Base-by-base conservation (phyloP, 495 filamentous ascomycete species). In the Thermochaetoides thermophila region DNA sequence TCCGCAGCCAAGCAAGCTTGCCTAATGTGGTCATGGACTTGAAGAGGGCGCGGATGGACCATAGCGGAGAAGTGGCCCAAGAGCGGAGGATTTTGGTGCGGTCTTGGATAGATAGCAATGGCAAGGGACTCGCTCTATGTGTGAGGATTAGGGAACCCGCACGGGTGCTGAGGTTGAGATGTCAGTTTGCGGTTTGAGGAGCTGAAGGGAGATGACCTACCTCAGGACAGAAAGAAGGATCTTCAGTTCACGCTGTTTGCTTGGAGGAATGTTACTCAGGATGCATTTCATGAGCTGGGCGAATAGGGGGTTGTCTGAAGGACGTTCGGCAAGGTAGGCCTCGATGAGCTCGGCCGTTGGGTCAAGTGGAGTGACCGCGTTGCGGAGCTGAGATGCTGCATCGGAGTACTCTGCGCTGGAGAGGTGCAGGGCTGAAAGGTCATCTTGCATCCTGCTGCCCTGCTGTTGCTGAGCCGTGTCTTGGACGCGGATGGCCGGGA, bases 131-230 rank as follows among this genome's bases (percentile, higher is more conserved):
- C 19, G 60, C 59, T 15, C 71, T 72, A 15, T 78, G 77, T 0
- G 80, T 84, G 13, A 76, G 51, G 11, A 81, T 50, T 11, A 82
- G 49, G 21, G 73, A 82, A 7, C 79, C 81, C 0, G 73, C 55
- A n/a, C 65, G 65, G 18, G 78, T 79, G 38, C 78, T 86, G 27
- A n/a, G n/a, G n/a, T n/a, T n/a, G n/a, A n/a, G n/a, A n/a, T n/a
- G n/a, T n/a, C n/a, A n/a, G n/a, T n/a, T n/a, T n/a, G n/a, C n/a
- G n/a, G n/a, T n/a, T n/a, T n/a, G n/a, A n/a, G n/a, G n/a, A n/a
- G n/a, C n/a, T n/a, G n/a, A n/a, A 27, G 2, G 27, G 34, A 21
- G 30, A 5, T 18, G 24, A 21, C 42, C 38, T 44, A 60, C 55
- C 34, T 38, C n/a, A 63, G 33, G 19, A 59, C 22, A 11, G 36